Evolutionary conservation across 2,329 filamentous ascomycete species (phyloP).

Genomic region (Diplodia scrobiculata): DNA sequence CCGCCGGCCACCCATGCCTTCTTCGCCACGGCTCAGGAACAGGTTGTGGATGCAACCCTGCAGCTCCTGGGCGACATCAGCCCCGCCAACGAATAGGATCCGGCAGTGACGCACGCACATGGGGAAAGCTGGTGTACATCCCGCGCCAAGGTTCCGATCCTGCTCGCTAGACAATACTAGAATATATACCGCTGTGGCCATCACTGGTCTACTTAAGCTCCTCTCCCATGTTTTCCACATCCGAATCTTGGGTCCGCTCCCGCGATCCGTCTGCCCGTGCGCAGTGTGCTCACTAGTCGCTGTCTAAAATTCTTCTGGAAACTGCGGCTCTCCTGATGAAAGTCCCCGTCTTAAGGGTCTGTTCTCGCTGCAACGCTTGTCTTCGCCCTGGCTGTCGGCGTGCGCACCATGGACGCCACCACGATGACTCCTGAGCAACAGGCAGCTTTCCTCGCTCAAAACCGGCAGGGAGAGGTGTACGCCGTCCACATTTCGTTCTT

Average conservation of each 20-base stretch:
- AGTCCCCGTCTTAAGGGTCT: not conserved
- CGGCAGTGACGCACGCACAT: not conserved
- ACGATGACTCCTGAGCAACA: not conserved
- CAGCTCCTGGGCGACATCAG: not conserved
- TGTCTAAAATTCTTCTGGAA: not conserved
- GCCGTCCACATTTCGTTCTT: not conserved
- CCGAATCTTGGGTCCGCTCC: not conserved
- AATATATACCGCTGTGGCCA: no score
- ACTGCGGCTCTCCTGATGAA: not conserved
- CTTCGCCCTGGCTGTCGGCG: not conserved
- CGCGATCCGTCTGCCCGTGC: not conserved
- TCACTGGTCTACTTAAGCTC: no score
- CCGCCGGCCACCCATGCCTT: constrained; percentile 14
- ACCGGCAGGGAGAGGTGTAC: not conserved
- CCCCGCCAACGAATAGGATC: not conserved
- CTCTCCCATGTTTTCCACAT: no score
- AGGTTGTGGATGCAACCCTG: not conserved
- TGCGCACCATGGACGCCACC: not conserved
- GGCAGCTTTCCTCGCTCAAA: not conserved
- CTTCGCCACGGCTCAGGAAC: not conserved
- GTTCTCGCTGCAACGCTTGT: no score
- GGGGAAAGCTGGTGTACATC: not conserved
- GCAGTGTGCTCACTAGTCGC: not conserved
- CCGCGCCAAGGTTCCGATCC: not conserved
- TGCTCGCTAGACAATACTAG: not conserved